Evolutionary conservation across 164 flowering plant genomes (phyloP), one percentile per base, ranked within the genome.

Genomic region (Kalanchoe fedtschenkoi): DNA sequence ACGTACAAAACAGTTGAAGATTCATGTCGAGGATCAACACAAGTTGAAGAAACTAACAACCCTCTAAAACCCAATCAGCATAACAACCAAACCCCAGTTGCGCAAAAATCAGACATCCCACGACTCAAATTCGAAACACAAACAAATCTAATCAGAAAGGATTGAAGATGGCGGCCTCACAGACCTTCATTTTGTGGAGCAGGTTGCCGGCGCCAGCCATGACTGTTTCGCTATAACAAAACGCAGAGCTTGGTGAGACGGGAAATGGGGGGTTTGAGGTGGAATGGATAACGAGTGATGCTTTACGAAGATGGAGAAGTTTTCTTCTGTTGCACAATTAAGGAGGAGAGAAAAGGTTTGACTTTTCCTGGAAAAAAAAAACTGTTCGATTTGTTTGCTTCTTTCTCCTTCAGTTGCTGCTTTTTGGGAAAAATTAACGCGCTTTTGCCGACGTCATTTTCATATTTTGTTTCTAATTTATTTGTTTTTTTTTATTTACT

Each of bases 191-290:
- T 51, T 51, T 51, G 56, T 51, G 56, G 2, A 51, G 56, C 56
- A 51, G 26, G 56, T 51, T 51, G 56, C 56, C 56, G 56, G 56
- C 30, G 33, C 56, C 32, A 13, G 56, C 56, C 56, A 51, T 51
- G 56, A 26, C 10, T 24, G 56, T n/a, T n/a, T 43, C 10, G 8
- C 9, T 1, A n/a, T 37, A 15, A 37, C 8, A 37, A 37, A 37
- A 37, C 14, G 13, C 8, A 37, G 39, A 37, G 6, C 11, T 37
- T 37, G 22, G 2, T 6, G 51, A 43, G 51, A 2, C 7, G 51
- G 9, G 24, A 43, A 43, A 43, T n/a, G 51, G 51, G 24, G 22
- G n/a, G n/a, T n/a, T 43, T n/a, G 51, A 7, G 24, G 6, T 2
- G 51, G 19, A 43, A 43, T 1, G 1, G 51, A 43, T 21, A 43